A percentile compares a stretch with the other conserved stretches of the same genome.
These are phyloP conservation scores for Gonapodya prolifera DNA, from an alignment of 192 early-diverging fungal genomes.

Conservation along the genomic window DNA sequence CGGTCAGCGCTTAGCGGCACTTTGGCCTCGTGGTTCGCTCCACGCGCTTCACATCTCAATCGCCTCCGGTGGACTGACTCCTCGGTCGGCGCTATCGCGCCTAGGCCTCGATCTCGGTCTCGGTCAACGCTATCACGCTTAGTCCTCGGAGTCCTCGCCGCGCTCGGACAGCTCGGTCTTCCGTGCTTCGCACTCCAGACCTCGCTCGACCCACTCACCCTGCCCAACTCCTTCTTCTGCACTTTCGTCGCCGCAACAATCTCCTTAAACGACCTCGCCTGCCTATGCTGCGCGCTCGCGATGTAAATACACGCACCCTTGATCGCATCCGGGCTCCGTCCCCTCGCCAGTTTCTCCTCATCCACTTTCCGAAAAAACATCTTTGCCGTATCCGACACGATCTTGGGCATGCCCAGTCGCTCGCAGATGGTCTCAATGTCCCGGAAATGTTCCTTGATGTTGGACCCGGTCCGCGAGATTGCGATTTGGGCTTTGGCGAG, in stretches of 20 bases:
- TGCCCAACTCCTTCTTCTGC: conserved; percentile 86
- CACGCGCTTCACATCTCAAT: conserved; percentile 23
- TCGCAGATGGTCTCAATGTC: conserved; percentile 69
- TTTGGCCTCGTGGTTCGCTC: conserved; percentile 34
- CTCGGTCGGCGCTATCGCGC: no score
- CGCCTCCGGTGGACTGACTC: conserved; percentile 27
- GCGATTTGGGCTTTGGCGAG: conserved; percentile 56
- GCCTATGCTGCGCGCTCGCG: conserved; percentile 72
- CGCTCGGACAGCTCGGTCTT: no score
- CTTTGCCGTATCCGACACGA: conserved; percentile 68
- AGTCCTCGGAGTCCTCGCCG: background rate
- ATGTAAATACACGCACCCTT: conserved; percentile 88
- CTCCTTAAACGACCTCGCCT: conserved; percentile 86
- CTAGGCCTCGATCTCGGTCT: no score
- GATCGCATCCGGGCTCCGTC: conserved; percentile 51
- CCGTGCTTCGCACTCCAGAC: no score
- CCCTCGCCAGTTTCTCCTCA: conserved; percentile 69
- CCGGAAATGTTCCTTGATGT: conserved; percentile 58
- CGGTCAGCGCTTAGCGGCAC: no score
- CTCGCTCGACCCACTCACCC: conserved; percentile 56
- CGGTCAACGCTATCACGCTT: background rate
- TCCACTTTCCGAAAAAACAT: conserved; percentile 78
- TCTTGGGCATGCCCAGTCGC: conserved; percentile 59
- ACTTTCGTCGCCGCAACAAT: conserved; percentile 80
- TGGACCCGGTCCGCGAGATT: conserved; percentile 43